These are phyloP conservation scores for Cyclanthera cordifolia DNA, from an alignment of 306 rosid species.

Conservation along the genomic window DNA sequence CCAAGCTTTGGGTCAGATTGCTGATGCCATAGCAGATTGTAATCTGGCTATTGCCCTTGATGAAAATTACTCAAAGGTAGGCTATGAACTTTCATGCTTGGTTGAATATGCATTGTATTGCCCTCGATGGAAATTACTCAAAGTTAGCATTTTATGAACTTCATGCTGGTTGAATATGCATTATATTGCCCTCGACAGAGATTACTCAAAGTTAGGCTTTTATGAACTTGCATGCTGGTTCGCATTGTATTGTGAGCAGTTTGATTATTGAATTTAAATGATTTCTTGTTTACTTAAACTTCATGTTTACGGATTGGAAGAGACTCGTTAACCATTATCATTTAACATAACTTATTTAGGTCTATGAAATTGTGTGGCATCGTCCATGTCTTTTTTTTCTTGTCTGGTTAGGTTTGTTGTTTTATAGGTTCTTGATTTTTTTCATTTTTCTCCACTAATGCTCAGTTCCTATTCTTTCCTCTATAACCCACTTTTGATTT, in stretches of 20 bases:
- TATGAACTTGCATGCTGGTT: background rate
- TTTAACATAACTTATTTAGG: background rate
- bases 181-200: too few species aligned
- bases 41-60: conserved; percentile 78
- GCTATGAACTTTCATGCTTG: too few species aligned
- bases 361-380: background rate
- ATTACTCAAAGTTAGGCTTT: conserved; percentile 7
- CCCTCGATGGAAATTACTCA: too few species aligned
- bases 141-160: too few species aligned
- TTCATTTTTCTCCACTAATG: background rate
- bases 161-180: too few species aligned
- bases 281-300: conserved; percentile 1
- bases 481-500: background rate
- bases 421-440: background rate
- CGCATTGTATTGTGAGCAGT: background rate
- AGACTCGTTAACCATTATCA: background rate
- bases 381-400: background rate
- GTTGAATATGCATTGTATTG: too few species aligned
- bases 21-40: conserved; percentile 91
- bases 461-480: background rate
- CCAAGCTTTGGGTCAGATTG: conserved; percentile 78
- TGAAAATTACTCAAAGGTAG: conserved; percentile 71
- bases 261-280: background rate
- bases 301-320: background rate
- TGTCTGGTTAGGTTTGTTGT: background rate